A percentile compares a stretch with the other conserved stretches of the same genome.
phyloP scores from a whole-genome alignment of 2,329 filamentous ascomycete species.

The Lecanicillium sp. region DNA sequence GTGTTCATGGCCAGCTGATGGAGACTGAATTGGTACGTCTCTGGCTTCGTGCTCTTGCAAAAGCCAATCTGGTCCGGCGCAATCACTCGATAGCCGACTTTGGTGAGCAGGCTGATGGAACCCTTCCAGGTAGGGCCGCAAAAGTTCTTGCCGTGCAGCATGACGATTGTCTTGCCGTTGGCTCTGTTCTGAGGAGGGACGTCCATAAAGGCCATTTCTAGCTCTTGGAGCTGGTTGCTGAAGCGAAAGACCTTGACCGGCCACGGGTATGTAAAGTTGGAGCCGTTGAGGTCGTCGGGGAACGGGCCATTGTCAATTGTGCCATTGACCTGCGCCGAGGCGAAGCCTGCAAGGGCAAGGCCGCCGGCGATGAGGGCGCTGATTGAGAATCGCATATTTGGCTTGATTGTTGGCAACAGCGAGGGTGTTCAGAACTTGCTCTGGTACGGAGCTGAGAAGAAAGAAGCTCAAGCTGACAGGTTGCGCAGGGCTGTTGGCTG shows the following conservation, averaged over 20 bases:
- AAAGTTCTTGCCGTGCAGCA: constrained; percentile 50
- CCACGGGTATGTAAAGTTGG: constrained; percentile 44
- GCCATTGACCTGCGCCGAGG: constrained; percentile 18
- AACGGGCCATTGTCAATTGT: constrained; percentile 27
- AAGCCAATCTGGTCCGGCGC: constrained; percentile 47
- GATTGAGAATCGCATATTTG: constrained; percentile 18
- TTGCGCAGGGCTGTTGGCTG: too few relatives aligned
- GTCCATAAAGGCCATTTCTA: constrained; percentile 51
- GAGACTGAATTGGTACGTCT: constrained; percentile 42
- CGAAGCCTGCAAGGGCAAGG: constrained; percentile 13
- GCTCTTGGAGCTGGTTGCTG: constrained; percentile 34
- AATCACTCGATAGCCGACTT: constrained; percentile 41
- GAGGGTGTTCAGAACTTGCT: too few relatives aligned
- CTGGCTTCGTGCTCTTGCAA: constrained; percentile 47
- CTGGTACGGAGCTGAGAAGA: too few relatives aligned
- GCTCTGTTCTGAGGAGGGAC: constrained; percentile 25
- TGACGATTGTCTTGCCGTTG: constrained; percentile 33
- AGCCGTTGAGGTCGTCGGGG: constrained; percentile 35
- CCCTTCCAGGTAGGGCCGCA: constrained; percentile 43
- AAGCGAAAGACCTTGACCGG: constrained; percentile 40
- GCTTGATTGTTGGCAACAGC: too few relatives aligned
- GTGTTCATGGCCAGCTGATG: constrained; percentile 44
- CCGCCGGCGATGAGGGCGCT: constrained; percentile 11
- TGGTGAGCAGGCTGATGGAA: constrained; percentile 33
- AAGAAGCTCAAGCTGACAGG: too few relatives aligned